Conservation (phyloP, 345 rosid genomes). For the Eucalyptus grandis region DNA sequence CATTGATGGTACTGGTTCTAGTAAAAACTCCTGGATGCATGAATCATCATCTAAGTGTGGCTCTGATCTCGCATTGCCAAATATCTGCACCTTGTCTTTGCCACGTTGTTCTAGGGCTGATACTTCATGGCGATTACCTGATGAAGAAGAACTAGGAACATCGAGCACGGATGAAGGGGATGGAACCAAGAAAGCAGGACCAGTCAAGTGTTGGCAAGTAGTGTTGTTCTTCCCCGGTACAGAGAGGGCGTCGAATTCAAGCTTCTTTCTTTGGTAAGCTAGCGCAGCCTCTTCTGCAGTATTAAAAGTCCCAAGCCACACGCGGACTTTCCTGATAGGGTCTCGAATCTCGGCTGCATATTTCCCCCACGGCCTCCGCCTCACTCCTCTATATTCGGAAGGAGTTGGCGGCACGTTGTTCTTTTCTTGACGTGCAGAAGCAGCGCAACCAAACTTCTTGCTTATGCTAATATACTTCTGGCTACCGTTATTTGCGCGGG, state of each 20-base stretch:
- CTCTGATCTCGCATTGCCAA: neutral
- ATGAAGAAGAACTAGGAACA: neutral
- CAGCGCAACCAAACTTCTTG: neutral
- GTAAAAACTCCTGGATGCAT: neutral
- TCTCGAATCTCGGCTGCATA: neutral
- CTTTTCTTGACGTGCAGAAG: neutral
- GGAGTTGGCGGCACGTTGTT: neutral
- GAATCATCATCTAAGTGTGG: neutral
- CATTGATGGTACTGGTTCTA: neutral
- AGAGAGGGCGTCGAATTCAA: neutral
- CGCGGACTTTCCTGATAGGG: neutral
- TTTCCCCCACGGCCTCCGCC: neutral
- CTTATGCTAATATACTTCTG: neutral
- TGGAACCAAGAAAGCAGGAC: neutral
- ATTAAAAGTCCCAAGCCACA: neutral
- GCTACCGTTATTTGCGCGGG: neutral
- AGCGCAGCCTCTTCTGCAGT: neutral
- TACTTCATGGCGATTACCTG: neutral
- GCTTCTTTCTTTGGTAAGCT: neutral
- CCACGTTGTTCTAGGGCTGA: neutral
- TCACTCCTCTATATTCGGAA: neutral
- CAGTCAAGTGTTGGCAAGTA: neutral
- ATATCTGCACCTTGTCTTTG: neutral
- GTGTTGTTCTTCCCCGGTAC: neutral
- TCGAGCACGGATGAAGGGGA: neutral